Evolutionary conservation across 179 eudicot species (phyloP), one percentile per base, ranked within the genome.

Genomic region (Beta macrorhiza): DNA sequence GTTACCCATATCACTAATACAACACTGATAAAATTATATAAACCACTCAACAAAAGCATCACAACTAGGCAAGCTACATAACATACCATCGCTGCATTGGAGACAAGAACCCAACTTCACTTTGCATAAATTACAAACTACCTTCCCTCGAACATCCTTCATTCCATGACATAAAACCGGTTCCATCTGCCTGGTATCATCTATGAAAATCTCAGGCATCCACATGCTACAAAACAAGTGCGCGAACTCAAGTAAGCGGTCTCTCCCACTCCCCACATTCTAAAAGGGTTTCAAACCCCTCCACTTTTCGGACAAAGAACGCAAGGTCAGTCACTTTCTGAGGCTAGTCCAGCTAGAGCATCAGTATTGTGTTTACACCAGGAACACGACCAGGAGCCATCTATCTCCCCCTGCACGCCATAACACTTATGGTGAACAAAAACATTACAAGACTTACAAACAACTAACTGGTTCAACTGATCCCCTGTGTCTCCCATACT

Each of bases 201-300:
- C 92, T 17, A 92, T 79, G 80, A 90, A 91, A 59, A 89, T 92
- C 89, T 94, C 99, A 6, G 99, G 97, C 82, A 91, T 89, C 99
- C 99, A 96, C 90, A 88, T 91, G 81, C 93, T 85, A 84, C 99
- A 96, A 81, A 94, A 92, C 85, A 96, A 85, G 88, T 96, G 99
- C 79, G 91, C 94, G 82, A 91, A 95, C 77, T 91, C 90, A 65
- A 59, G 82, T 19, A 84, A 73, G 44, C 83, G 83, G 3, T 84
- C 86, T 72, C 75, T 84, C 69, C 88, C 94, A 58, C 81, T 82
- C 19, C 82, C 88, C 13, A 84, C 86, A 80, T 87, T 85, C 76
- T 83, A 78, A 22, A 91, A 89, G 51, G 87, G 93, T 76, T 96
- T 96, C 78, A 91, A 82, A 67, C 99, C 68, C 99, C 99, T 63